Base-by-base conservation (phyloP, 805 yeast species). In the Kuraishia molischiana region DNA sequence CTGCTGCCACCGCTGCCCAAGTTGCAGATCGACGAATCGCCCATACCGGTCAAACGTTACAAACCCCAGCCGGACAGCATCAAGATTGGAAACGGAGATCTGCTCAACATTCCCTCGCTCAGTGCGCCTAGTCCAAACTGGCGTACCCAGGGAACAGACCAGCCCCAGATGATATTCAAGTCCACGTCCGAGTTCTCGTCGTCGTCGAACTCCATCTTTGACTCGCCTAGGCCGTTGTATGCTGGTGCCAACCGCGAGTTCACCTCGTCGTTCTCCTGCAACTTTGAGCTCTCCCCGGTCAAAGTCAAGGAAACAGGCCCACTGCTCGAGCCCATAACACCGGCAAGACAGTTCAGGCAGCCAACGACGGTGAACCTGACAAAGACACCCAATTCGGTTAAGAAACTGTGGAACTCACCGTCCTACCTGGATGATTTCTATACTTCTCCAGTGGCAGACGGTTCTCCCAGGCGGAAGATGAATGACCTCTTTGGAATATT, bases 261-360 rank as follows among this genome's bases (percentile, higher is more conserved):
- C 50, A 73, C 83, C 3, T 77, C 82, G 19, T 74, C 82, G 10
- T 79, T 79, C 55, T 77, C 80, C 52, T 75, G 82, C 47, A 78
- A 72, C 49, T 67, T 78, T 44, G 85, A 79, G 48, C 54, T 79
- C 17, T 74, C 79, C 19, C 85, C 85, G 6, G 50, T 75, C 33
- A 64, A 74, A 43, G 61, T 70, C 4, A 64, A 66, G 39, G 80
- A 74, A 40, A 72, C 81, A 3, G 85, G 84, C 2, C 84, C 85
- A 4, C 56, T 78, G 32, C 58, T 78, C 35, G 83, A 77, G 53
- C 84, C 85, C 11, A 54, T 75, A 36, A 74, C 83, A 4, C 84
- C 83, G 13, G 72, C 48, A 9, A 19, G 26, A 4, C 24, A 29
- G 17, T 24, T 31, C 20, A 31, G 14, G 17, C 36, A 22, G 30